Evolutionary conservation across 1,139 yeast genomes (phyloP).

Genomic region (Suhomyces taliae): DNA sequence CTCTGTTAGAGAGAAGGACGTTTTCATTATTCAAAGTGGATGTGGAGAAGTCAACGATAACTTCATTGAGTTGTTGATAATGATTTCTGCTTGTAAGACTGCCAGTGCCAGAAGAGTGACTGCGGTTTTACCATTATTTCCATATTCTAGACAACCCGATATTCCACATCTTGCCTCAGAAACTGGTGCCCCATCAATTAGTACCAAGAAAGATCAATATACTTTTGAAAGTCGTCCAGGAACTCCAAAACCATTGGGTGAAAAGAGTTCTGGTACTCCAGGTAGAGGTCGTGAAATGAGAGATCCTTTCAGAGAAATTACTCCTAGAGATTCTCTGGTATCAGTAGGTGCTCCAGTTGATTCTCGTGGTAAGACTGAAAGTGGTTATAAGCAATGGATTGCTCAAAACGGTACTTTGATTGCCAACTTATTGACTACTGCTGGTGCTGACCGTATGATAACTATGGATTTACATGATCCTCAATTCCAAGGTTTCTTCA

Average conservation of each 20-base stretch:
- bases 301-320: constrained; percentile 9
- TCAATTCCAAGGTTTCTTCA: constrained; percentile 91
- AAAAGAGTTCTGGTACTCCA: neutral
- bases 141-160: constrained; percentile 95
- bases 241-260: constrained; percentile 48
- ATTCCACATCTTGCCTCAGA: constrained; percentile 82
- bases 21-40: constrained; percentile 77
- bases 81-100: constrained; percentile 92
- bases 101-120: constrained; percentile 94
- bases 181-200: constrained; percentile 45
- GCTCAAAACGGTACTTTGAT: constrained; percentile 94
- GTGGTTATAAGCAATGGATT: constrained; percentile 91
- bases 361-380: constrained; percentile 41
- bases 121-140: constrained; percentile 92
- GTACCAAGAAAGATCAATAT: constrained; percentile 44
- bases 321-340: constrained; percentile 7
- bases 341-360: constrained; percentile 24
- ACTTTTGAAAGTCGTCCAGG: constrained; percentile 66
- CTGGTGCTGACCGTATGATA: constrained; percentile 95
- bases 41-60: constrained; percentile 92
- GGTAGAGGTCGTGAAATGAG: constrained; percentile 6
- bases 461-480: constrained; percentile 98
- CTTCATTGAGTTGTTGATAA: constrained; percentile 81
- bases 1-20: constrained; percentile 92
- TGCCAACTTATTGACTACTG: constrained; percentile 83